Percentiles rank a stretch among this genome's conserved stretches.
These are phyloP conservation scores for Phytophthora constricta DNA, from an alignment of 352 stramenopile species.

Conservation along the genomic window DNA sequence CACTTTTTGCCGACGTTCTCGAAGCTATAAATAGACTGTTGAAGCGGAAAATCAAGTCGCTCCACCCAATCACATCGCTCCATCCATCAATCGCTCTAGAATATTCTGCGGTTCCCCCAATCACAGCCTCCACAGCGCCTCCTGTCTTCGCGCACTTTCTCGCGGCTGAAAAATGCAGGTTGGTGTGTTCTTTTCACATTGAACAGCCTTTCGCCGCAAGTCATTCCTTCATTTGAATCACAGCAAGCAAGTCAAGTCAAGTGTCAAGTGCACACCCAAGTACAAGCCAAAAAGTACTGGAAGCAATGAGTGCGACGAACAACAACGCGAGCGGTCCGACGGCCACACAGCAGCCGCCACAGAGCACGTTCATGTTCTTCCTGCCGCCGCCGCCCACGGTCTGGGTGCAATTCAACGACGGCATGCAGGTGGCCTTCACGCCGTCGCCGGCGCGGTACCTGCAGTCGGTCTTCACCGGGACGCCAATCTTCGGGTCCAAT, in stretches of 20 bases:
- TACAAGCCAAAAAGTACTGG: constrained; percentile 31
- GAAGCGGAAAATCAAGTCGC: constrained; percentile 11
- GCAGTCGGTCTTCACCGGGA: constrained; percentile 46
- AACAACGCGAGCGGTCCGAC: constrained; percentile 28
- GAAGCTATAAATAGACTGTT: constrained; percentile 34
- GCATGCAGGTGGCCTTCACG: constrained; percentile 54
- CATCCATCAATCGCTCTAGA: constrained; percentile 30
- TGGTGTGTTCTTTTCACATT: constrained; percentile 21
- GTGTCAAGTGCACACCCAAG: not conserved
- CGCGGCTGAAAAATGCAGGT: constrained; percentile 16
- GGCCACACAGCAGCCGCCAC: constrained; percentile 22
- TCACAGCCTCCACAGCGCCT: no score
- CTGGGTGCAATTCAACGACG: constrained; percentile 66
- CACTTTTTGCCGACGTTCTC: not conserved
- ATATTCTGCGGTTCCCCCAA: constrained; percentile 8
- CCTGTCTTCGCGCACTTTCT: constrained; percentile 15
- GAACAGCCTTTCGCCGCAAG: constrained; percentile 12
- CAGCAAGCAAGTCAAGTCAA: constrained; percentile 5
- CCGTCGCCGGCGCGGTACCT: constrained; percentile 49
- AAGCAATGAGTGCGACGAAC: constrained; percentile 30
- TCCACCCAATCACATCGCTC: no score
- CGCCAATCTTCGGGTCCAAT: constrained; percentile 31
- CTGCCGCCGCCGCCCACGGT: constrained; percentile 66
- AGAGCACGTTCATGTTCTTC: constrained; percentile 52
- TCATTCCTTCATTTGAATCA: constrained; percentile 39